These are phyloP conservation scores for Citrus hindsii DNA, from an alignment of 345 rosid species.

Conservation along the genomic window DNA sequence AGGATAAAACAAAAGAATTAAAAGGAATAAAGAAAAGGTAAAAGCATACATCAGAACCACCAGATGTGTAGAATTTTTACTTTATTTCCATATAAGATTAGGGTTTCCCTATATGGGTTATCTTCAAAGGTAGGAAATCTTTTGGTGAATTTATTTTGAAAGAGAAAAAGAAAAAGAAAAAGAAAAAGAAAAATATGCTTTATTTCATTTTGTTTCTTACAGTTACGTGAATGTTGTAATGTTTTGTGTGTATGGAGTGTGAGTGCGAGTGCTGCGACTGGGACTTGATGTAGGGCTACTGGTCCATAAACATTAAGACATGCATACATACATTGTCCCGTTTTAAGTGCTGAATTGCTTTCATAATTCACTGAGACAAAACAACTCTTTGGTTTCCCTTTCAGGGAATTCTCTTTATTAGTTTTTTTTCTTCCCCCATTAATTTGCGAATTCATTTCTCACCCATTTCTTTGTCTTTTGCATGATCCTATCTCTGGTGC, in stretches of 20 bases:
- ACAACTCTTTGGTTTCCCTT: conserved; percentile 10
- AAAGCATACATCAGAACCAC: background rate
- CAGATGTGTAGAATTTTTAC: background rate
- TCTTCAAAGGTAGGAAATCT: conserved; percentile 6
- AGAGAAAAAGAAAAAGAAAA: background rate
- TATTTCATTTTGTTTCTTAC: background rate
- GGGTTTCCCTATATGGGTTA: conserved; percentile 21
- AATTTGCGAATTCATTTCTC: background rate
- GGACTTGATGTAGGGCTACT: conserved; percentile 14
- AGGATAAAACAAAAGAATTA: background rate
- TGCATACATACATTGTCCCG: background rate
- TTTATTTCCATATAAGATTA: background rate
- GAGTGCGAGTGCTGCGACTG: conserved; percentile 19
- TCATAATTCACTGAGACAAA: conserved; percentile 22
- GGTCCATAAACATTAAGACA: too few relatives aligned
- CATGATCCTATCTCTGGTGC: background rate
- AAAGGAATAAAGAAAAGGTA: conserved; percentile 1
- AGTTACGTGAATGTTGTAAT: background rate
- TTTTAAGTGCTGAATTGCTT: conserved; percentile 26
- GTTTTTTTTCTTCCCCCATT: background rate
- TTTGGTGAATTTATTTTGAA: background rate
- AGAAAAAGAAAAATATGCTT: background rate
- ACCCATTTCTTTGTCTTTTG: background rate
- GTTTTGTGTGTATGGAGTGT: conserved; percentile 2
- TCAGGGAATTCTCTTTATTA: conserved; percentile 3